Percentiles rank a stretch among this genome's conserved stretches.
Conservation (phyloP, 1,139 yeast species). For the Entelexis sorbosivorans region DNA sequence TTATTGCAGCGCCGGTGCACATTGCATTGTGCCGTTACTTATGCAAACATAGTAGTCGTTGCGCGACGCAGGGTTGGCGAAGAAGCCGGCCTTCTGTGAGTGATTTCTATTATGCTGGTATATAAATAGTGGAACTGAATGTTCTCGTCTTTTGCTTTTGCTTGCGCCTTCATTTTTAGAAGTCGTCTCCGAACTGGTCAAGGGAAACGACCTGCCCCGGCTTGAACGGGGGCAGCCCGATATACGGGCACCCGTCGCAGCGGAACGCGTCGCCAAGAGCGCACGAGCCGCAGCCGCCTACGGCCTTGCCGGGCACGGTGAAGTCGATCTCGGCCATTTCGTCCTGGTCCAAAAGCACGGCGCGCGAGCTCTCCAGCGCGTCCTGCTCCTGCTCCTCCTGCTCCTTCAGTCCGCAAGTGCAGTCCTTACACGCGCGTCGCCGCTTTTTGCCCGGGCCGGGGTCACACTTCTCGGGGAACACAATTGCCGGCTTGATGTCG, state of each 20-base stretch:
- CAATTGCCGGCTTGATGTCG: conserved; percentile 33
- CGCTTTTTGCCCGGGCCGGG: conserved; percentile 43
- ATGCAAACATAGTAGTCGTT: too few species aligned
- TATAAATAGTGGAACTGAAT: conserved; percentile 1
- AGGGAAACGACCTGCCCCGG: conserved; percentile 63
- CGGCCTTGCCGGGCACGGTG: conserved; percentile 77
- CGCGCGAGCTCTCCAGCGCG: conserved; percentile 13
- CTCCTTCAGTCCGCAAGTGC: conserved; percentile 93
- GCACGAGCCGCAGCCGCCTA: conserved; percentile 95
- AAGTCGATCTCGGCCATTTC: conserved; percentile 79
- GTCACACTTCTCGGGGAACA: conserved; percentile 35
- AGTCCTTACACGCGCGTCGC: conserved; percentile 75
- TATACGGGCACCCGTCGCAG: conserved; percentile 94
- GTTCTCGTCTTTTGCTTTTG: not conserved
- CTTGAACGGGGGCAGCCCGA: conserved; percentile 94
- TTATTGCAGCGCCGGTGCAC: too few species aligned
- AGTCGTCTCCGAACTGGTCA: conserved; percentile 28
- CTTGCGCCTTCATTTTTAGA: too few species aligned
- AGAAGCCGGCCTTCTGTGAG: too few species aligned
- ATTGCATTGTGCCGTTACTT: too few species aligned
- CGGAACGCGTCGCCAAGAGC: conserved; percentile 95
- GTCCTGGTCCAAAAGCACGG: conserved; percentile 50
- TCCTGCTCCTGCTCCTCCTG: conserved; percentile 36
- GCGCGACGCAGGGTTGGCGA: too few species aligned
- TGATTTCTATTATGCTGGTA: not conserved